Conservation (phyloP, 805 yeast species). For the Ogataea philodendri region DNA sequence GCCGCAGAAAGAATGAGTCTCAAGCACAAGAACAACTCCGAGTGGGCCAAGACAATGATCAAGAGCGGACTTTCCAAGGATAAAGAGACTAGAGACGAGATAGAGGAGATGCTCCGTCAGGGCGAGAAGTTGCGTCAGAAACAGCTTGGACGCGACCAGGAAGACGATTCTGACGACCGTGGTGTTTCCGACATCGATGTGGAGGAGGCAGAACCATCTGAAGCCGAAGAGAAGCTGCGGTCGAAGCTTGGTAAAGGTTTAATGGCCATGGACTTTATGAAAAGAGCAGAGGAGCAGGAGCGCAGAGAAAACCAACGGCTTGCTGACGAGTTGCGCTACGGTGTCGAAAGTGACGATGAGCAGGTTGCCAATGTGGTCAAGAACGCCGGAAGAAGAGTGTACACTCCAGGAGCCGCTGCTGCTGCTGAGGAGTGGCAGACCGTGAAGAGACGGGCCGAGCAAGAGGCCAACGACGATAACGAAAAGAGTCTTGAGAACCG, state of each 20-base stretch:
- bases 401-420: conserved; percentile 61
- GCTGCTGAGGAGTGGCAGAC: conserved; percentile 38
- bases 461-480: conserved; percentile 52
- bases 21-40: conserved; percentile 82
- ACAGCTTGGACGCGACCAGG: conserved; percentile 61
- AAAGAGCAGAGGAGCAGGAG: conserved; percentile 74
- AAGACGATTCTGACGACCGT: conserved; percentile 39
- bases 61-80: conserved; percentile 90
- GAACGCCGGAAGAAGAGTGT: conserved; percentile 79
- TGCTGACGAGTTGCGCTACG: conserved; percentile 48
- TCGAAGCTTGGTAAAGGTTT: conserved; percentile 79
- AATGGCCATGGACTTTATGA: conserved; percentile 94
- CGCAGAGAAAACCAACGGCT: conserved; percentile 56
- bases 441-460: conserved; percentile 35
- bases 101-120: conserved; percentile 91
- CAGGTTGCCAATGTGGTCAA: conserved; percentile 47
- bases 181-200: conserved; percentile 52
- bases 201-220: conserved; percentile 33
- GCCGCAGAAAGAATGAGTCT: conserved; percentile 92
- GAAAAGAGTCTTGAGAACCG: conserved; percentile 44
- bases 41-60: conserved; percentile 90
- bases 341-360: conserved; percentile 36
- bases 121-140: conserved; percentile 75
- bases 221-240: conserved; percentile 35
- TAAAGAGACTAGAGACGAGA: conserved; percentile 75